Evolutionary conservation across 768 basidiomycete species (phyloP).

Genomic region (Pisolithus sp.): DNA sequence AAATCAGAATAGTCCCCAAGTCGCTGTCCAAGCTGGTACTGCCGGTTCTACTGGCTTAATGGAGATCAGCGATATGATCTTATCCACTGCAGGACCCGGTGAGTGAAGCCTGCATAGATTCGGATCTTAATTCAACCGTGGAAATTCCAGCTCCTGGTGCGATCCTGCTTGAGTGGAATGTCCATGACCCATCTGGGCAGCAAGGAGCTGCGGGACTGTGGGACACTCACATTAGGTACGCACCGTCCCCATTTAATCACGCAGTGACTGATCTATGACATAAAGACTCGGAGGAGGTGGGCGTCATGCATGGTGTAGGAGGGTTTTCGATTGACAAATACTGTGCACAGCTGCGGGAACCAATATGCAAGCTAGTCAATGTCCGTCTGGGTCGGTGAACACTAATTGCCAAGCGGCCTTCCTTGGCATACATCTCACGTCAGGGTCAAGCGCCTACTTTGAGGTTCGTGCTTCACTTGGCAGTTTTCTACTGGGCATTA

Average conservation of each 20-base stretch:
- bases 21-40: constrained; percentile 35
- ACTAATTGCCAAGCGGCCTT: constrained; percentile 46
- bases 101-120: neutral
- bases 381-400: constrained; percentile 24
- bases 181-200: constrained; percentile 44
- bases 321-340: neutral
- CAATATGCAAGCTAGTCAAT: constrained; percentile 22
- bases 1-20: constrained; percentile 29
- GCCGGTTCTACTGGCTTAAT: constrained; percentile 31
- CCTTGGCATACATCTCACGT: constrained; percentile 28
- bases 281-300: constrained; percentile 17
- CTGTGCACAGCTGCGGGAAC: constrained; percentile 18
- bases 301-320: neutral
- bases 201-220: constrained; percentile 45
- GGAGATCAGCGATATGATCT: constrained; percentile 42
- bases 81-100: constrained; percentile 37
- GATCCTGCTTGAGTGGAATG: constrained; percentile 49
- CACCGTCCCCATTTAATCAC: no score
- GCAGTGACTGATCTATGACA: neutral
- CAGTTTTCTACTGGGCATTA: neutral
- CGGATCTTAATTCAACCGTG: neutral
- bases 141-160: constrained; percentile 29
- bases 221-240: constrained; percentile 36
- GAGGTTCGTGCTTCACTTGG: constrained; percentile 36
- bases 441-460: constrained; percentile 50